A percentile compares a stretch with the other conserved stretches of the same genome.
Evolutionary conservation across 345 rosid genomes (phyloP).

Genomic region (Camelina hispida): DNA sequence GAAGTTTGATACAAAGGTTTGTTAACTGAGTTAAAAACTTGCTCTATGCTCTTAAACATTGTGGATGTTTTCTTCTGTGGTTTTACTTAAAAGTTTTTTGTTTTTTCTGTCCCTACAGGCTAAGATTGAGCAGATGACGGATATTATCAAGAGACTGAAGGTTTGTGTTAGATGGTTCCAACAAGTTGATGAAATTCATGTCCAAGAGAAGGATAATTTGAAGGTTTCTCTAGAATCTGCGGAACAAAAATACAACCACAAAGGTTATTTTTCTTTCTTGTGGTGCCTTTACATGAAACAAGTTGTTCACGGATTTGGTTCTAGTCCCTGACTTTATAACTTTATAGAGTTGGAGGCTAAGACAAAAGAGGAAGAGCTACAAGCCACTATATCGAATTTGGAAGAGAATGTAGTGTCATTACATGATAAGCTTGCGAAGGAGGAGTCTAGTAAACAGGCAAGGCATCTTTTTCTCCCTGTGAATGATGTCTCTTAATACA

Average conservation of each 20-base stretch:
- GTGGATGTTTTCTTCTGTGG: neutral
- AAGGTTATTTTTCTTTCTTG: conserved; percentile 47
- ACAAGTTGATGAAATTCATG: conserved; percentile 61
- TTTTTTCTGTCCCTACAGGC: conserved; percentile 49
- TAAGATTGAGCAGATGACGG: conserved; percentile 59
- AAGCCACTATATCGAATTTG: conserved; percentile 48
- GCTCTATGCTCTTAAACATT: neutral
- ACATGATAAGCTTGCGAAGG: conserved; percentile 59
- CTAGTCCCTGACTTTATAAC: neutral
- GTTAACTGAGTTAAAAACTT: neutral
- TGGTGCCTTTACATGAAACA: neutral
- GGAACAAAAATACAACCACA: conserved; percentile 55
- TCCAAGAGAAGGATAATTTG: conserved; percentile 62
- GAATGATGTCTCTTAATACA: neutral
- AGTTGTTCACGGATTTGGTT: neutral
- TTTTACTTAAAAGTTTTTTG: neutral
- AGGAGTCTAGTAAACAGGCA: conserved; percentile 68
- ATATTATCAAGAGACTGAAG: conserved; percentile 68
- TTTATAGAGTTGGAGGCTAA: conserved; percentile 62
- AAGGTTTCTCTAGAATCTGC: conserved; percentile 55
- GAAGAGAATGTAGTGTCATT: conserved; percentile 54
- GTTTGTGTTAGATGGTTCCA: conserved; percentile 82
- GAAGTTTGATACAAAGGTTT: conserved; percentile 81
- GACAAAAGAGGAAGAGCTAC: conserved; percentile 57
- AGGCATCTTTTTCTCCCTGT: conserved; percentile 13